Evolutionary conservation across 805 yeast genomes (phyloP), one percentile per base, ranked within the genome.

Genomic region (Yarrowia hollandica): DNA sequence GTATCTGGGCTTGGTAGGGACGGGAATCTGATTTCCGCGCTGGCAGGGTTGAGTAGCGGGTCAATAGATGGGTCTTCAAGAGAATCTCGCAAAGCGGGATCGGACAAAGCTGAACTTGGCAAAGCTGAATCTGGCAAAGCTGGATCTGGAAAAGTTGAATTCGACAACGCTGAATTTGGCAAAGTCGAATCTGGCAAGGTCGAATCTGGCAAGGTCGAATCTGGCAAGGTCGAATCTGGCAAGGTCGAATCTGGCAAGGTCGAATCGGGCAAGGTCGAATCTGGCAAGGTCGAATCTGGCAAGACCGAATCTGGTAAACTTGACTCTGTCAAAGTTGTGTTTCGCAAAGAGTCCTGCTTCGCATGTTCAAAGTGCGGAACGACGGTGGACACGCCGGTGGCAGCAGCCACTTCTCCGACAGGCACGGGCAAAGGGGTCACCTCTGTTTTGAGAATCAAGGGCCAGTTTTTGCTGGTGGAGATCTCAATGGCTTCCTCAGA

Each of bases 1-100:
- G 55, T 31, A 14, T 48, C 55, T 30, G 55, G 55, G 15, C 39
- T 48, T 10, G 55, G 55, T 6, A 48, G 39, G 5, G 55, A 48
- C 12, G 55, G 39, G 12, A 48, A 48, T 7, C 54, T 19, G 54
- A 44, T 44, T 44, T 44, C 54, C 1, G 37, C 3, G n/a, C 37
- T 31, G 6, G 38, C 25, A 7, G 21, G 30, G 23, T 41, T 26
- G 7, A 41, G 4, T 2, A 41, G 15, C 7, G 48, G 48, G 22
- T 26, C 33, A 12, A 41, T 26, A 10, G 46, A 6, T 2, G 42
- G 5, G 22, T 37, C 41, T n/a, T n/a, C n/a, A n/a, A n/a, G n/a
- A n/a, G n/a, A n/a, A n/a, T n/a, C n/a, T n/a, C n/a, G n/a, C n/a
- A n/a, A n/a, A n/a, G n/a, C n/a, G n/a, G n/a, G n/a, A n/a, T n/a